phyloP scores from a whole-genome alignment of 495 filamentous ascomycete genomes.

The Neurospora africana region DNA sequence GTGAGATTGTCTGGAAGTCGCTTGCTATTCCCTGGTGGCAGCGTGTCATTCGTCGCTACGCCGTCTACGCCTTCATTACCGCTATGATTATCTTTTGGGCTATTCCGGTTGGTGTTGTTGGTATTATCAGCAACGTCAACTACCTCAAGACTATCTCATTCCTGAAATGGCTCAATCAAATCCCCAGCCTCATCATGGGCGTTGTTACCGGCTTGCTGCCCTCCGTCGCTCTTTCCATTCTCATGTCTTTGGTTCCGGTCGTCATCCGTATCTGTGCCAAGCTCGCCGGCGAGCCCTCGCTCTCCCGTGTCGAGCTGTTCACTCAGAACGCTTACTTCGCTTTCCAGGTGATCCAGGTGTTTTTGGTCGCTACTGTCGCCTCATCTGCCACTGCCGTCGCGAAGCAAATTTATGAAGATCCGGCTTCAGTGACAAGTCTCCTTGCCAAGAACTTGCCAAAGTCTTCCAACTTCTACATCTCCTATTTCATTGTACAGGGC shows the following conservation, averaged over 20 bases:
- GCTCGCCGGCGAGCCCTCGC: conserved; percentile 58
- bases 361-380: conserved; percentile 73
- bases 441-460: conserved; percentile 68
- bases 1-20: conserved; percentile 83
- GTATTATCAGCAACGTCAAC: conserved; percentile 75
- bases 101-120: conserved; percentile 81
- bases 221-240: conserved; percentile 62
- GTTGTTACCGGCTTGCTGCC: conserved; percentile 81
- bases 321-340: conserved; percentile 76
- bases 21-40: conserved; percentile 86
- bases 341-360: conserved; percentile 89
- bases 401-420: conserved; percentile 52
- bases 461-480: conserved; percentile 88
- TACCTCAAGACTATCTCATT: conserved; percentile 53
- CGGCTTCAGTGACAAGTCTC: conserved; percentile 47
- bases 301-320: conserved; percentile 62
- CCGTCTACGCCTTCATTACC: conserved; percentile 57
- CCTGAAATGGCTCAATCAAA: conserved; percentile 60
- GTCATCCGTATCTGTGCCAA: conserved; percentile 69
- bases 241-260: conserved; percentile 86
- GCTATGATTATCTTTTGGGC: conserved; percentile 92
- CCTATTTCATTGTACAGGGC: conserved; percentile 90
- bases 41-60: conserved; percentile 58
- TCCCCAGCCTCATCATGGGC: conserved; percentile 64
- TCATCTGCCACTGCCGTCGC: conserved; percentile 62